phyloP scores from a whole-genome alignment of 2,329 filamentous ascomycete species.

The Colletotrichum sp. region DNA sequence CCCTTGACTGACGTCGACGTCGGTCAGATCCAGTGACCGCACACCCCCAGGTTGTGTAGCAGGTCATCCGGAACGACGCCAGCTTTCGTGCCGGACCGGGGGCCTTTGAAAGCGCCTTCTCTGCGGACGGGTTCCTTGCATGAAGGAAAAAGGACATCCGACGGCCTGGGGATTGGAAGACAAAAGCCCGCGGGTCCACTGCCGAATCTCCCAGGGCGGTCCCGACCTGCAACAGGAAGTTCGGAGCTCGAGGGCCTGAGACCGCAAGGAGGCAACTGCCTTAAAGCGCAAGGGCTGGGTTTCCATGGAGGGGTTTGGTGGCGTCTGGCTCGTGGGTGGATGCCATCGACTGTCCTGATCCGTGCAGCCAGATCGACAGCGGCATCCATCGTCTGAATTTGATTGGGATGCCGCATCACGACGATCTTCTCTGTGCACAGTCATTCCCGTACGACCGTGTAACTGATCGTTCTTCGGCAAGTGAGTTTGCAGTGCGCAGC shows the following conservation, averaged over 20 bases:
- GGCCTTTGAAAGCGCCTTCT: not conserved
- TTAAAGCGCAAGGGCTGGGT: not conserved
- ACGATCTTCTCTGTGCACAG: not conserved
- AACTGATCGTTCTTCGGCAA: not conserved
- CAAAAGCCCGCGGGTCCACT: not conserved
- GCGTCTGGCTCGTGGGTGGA: not conserved
- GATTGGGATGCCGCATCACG: not conserved
- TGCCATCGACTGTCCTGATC: not conserved
- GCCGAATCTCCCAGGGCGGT: not conserved
- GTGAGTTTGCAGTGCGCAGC: not conserved
- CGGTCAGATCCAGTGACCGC: not conserved
- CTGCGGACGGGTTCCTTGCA: slow-evolving; percentile 6
- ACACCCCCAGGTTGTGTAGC: not conserved
- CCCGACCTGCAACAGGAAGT: slow-evolving; percentile 7
- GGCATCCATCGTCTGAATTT: not conserved
- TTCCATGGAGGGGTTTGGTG: not conserved
- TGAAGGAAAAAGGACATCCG: not conserved
- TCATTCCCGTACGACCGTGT: not conserved
- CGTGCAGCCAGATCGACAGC: slow-evolving; percentile 4
- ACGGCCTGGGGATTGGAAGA: not conserved
- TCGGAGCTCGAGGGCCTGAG: not conserved
- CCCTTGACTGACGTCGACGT: slow-evolving; percentile 1
- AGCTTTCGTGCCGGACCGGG: slow-evolving; percentile 3
- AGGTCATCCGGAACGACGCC: slow-evolving; percentile 6
- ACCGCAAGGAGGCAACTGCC: not conserved